A percentile compares a stretch with the other conserved stretches of the same genome.
Conservation (phyloP, 331 rosid genomes). For the Spiraea crenata region DNA sequence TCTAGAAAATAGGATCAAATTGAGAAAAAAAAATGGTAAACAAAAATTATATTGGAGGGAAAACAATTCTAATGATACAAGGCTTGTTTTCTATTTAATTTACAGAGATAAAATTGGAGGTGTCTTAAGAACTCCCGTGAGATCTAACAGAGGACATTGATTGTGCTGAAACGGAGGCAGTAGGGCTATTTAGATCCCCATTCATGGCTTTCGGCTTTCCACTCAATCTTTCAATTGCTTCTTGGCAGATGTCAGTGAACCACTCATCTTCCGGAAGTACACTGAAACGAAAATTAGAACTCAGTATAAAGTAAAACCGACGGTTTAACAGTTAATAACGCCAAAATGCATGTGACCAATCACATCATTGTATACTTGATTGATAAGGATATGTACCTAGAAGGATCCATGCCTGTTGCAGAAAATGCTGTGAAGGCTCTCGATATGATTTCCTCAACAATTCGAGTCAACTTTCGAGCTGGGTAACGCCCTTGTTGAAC, state of each 20-base stretch:
- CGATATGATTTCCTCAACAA: slow-evolving; percentile 80
- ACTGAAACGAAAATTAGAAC: slow-evolving; percentile 38
- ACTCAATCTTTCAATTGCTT: slow-evolving; percentile 76
- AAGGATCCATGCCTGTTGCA: slow-evolving; percentile 90
- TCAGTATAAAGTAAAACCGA: slow-evolving; percentile 8
- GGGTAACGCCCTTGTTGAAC: slow-evolving; percentile 91
- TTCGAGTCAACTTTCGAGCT: slow-evolving; percentile 82
- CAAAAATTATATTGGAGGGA: slow-evolving; percentile 13
- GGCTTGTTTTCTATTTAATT: slow-evolving; percentile 31
- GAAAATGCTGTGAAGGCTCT: slow-evolving; percentile 87
- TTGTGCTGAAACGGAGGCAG: slow-evolving; percentile 95
- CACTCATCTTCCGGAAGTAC: slow-evolving; percentile 91
- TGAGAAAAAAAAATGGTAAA: slow-evolving; percentile 3
- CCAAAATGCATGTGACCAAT: too few species aligned
- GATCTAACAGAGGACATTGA: slow-evolving; percentile 92
- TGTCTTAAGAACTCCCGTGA: slow-evolving; percentile 72
- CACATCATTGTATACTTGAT: too few species aligned
- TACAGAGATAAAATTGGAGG: slow-evolving; percentile 37
- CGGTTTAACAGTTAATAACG: neutral
- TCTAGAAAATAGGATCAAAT: slow-evolving; percentile 6
- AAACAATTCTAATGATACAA: slow-evolving; percentile 29
- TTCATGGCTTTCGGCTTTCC: slow-evolving; percentile 81
- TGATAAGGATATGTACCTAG: slow-evolving; percentile 45
- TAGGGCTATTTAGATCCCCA: slow-evolving; percentile 88
- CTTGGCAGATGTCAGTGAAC: slow-evolving; percentile 86